A percentile compares a stretch with the other conserved stretches of the same genome.
Conservation (phyloP, 352 stramenopile species). For the Pilasporangium apinafurcum region DNA sequence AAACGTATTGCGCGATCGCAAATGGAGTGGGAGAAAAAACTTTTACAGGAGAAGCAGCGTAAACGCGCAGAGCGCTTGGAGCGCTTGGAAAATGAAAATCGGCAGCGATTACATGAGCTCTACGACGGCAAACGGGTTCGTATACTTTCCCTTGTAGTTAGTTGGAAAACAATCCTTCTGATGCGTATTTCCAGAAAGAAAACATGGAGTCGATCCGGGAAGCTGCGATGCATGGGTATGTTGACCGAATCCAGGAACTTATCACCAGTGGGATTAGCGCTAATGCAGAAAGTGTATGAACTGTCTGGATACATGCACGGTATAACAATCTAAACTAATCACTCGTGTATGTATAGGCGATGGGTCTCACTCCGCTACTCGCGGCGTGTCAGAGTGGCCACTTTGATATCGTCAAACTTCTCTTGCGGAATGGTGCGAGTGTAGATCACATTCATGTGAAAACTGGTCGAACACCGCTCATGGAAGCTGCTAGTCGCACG, state of each 20-base stretch:
- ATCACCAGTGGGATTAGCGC: slow-evolving; percentile 43
- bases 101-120: slow-evolving; percentile 27
- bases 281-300: slow-evolving; percentile 48
- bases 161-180: background rate
- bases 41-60: slow-evolving; percentile 23
- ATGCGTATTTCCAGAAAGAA: slow-evolving; percentile 27
- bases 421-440: slow-evolving; percentile 34
- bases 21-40: slow-evolving; percentile 24
- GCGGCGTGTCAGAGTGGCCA: slow-evolving; percentile 46
- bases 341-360: slow-evolving; percentile 24
- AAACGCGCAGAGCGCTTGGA: slow-evolving; percentile 17
- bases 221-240: slow-evolving; percentile 50
- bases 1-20: slow-evolving; percentile 28
- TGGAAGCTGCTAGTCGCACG: slow-evolving; percentile 45
- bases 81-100: slow-evolving; percentile 30
- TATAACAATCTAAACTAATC: too few relatives aligned
- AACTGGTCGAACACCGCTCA: slow-evolving; percentile 47
- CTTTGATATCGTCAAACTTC: slow-evolving; percentile 30
- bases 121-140: slow-evolving; percentile 25
- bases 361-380: slow-evolving; percentile 60
- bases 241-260: slow-evolving; percentile 35
- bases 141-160: background rate
- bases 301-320: background rate
- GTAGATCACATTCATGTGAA: slow-evolving; percentile 50
- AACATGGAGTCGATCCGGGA: slow-evolving; percentile 66